Percentiles rank a stretch among this genome's conserved stretches.
Evolutionary conservation across 1,284 basidiomycete genomes (phyloP).

Genomic region (Inonotus hispidus): DNA sequence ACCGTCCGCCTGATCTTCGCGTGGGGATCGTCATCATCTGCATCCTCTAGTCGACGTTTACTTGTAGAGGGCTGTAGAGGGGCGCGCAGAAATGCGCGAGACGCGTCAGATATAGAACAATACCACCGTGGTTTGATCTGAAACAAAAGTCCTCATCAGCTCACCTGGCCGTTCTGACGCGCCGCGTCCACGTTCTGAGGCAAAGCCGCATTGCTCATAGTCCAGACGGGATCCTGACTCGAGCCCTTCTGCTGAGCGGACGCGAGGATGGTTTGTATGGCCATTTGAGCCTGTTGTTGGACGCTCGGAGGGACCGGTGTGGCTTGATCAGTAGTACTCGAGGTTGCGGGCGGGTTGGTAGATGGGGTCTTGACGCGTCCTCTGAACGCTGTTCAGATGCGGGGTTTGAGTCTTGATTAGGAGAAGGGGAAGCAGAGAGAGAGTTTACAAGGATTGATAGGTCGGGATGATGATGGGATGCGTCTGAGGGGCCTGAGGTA

Average conservation of each 20-base stretch:
- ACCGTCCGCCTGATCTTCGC: slow-evolving; percentile 76
- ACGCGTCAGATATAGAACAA: slow-evolving; percentile 11
- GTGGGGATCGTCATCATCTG: slow-evolving; percentile 63
- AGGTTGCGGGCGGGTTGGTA: slow-evolving; percentile 1
- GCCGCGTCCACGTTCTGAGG: not conserved
- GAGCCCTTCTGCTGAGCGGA: slow-evolving; percentile 10
- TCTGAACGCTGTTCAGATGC: not conserved
- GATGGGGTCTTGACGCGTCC: slow-evolving; percentile 8
- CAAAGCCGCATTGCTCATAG: slow-evolving; percentile 3
- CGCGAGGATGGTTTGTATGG: slow-evolving; percentile 18
- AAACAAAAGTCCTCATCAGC: not conserved
- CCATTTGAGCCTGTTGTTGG: slow-evolving; percentile 17
- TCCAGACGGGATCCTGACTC: slow-evolving; percentile 24
- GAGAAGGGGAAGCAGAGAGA: slow-evolving; percentile 24
- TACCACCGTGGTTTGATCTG: not conserved
- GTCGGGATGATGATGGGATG: slow-evolving; percentile 32
- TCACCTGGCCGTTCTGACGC: slow-evolving; percentile 17
- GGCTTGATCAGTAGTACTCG: not conserved
- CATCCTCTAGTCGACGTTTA: slow-evolving; percentile 72
- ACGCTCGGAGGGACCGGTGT: not conserved
- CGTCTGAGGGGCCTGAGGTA: slow-evolving; percentile 27
- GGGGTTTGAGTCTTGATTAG: slow-evolving; percentile 25
- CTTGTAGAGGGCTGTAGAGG: slow-evolving; percentile 32
- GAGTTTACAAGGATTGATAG: slow-evolving; percentile 39
- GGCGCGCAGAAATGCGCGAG: slow-evolving; percentile 8